Base-by-base conservation (phyloP, 225 moss, liverwort and hornwort genomes). In the Marchantia polymorpha region DNA sequence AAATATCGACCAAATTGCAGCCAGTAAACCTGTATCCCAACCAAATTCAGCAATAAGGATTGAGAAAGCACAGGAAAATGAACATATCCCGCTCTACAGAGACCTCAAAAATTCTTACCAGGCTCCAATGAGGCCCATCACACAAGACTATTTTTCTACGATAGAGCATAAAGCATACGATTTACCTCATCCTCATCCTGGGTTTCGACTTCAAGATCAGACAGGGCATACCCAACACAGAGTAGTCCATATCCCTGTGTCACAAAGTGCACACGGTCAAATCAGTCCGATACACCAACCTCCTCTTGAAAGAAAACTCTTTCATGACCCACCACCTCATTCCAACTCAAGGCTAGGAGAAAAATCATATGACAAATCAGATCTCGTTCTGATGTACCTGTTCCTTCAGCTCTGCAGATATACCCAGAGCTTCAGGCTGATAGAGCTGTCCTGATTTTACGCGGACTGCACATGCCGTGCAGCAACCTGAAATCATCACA, bases 381-480 rank as follows among this genome's bases (percentile, higher is more conserved):
- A 48, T 48, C 6, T 76, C 60, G 10, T 47, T 46, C 15, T 19
- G 17, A 75, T 3, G 23, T 79, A 95, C 99, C 99, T 95, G 89
- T 51, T 90, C 89, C 79, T 90, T 99, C 55, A 99, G 86, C 73
- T 95, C 99, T 26, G 89, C 84, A 83, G 99, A 95, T 74, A 99
- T 95, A 49, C 99, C 99, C 27, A 99, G 89, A 72, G 99, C 99
- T 87, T 92, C 93, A n/a, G 99, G 99, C 83, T 99, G 99, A 74
- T 86, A 81, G 75, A 99, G 81, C 53, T 91, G 84, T 71, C 99
- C 99, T 48, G 99, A 95, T 69, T 92, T 93, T 20, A 99, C 92
- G 73, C 99, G 92, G 49, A 99, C 99, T 11, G 99, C 99, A 89
- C 99, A 99, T 29, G 99, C 88, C 51, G 99, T 99, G 89, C 99